These are phyloP conservation scores for Metschnikowia vanudenii DNA, from an alignment of 805 yeast species.

Conservation along the genomic window DNA sequence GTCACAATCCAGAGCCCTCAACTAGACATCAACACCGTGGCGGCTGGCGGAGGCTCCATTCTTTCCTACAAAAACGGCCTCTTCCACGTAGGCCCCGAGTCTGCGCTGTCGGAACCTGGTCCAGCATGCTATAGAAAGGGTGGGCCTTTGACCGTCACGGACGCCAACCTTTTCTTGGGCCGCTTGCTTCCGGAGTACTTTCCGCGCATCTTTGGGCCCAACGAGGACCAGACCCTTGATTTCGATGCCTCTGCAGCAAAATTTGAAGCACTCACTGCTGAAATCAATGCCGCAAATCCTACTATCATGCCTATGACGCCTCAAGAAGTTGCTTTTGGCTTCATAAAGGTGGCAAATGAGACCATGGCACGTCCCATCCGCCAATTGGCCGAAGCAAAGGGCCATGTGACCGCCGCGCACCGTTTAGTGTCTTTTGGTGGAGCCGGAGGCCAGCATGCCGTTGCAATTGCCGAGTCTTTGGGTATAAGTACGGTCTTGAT, in stretches of 20 bases:
- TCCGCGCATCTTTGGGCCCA: conserved; percentile 20
- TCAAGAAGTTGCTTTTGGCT: conserved; percentile 20
- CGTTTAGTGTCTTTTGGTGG: conserved; percentile 22
- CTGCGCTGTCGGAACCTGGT: conserved; percentile 22
- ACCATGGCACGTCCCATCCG: conserved; percentile 23
- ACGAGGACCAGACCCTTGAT: conserved; percentile 18
- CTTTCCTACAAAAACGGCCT: conserved; percentile 20
- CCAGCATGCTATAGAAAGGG: conserved; percentile 24
- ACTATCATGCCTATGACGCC: conserved; percentile 16
- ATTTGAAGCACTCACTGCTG: conserved; percentile 15
- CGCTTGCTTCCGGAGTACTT: conserved; percentile 21
- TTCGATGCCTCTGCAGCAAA: conserved; percentile 13
- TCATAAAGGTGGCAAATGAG: conserved; percentile 21
- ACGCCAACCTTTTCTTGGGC: conserved; percentile 21
- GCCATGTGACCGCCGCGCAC: conserved; percentile 19
- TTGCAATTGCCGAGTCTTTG: conserved; percentile 20
- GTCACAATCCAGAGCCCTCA: conserved; percentile 46
- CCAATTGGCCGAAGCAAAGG: conserved; percentile 21
- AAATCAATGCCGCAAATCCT: conserved; percentile 16
- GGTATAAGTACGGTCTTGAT: conserved; percentile 19
- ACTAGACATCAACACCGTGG: conserved; percentile 44
- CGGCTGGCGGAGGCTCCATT: conserved; percentile 48
- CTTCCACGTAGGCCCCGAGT: conserved; percentile 23
- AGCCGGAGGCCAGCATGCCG: conserved; percentile 23
- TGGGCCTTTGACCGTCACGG: conserved; percentile 23